phyloP scores from a whole-genome alignment of 2,329 filamentous ascomycete genomes.

The Penicillium occitanis region DNA sequence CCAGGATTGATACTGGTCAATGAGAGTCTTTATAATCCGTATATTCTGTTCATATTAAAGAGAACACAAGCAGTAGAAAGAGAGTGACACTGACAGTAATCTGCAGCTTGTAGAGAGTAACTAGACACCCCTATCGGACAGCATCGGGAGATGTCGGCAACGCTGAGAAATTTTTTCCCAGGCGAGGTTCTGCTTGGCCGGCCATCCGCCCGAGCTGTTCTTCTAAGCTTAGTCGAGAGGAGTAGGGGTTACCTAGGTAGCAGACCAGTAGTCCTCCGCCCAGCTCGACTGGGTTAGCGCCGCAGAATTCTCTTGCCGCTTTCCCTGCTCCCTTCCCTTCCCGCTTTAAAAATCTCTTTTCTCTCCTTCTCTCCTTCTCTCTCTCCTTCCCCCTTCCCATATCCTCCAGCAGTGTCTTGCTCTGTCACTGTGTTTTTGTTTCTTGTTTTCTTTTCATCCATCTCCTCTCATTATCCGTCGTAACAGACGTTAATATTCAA shows the following conservation, averaged over 20 bases:
- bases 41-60: neutral
- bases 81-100: neutral
- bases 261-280: neutral
- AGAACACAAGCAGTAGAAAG: neutral
- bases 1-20: neutral
- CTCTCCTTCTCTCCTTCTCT: slow-evolving; percentile 41
- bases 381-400: slow-evolving; percentile 39
- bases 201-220: slow-evolving; percentile 12
- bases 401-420: slow-evolving; percentile 27
- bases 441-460: slow-evolving; percentile 37
- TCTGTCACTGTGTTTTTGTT: slow-evolving; percentile 19
- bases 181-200: slow-evolving; percentile 1
- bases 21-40: neutral
- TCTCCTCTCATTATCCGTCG: slow-evolving; percentile 39
- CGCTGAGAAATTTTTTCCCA: slow-evolving; percentile 17
- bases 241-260: slow-evolving; percentile 9
- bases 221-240: slow-evolving; percentile 6
- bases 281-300: slow-evolving; percentile 14
- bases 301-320: slow-evolving; percentile 15
- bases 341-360: slow-evolving; percentile 38
- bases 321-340: slow-evolving; percentile 33
- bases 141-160: slow-evolving; percentile 43
- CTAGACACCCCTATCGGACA: slow-evolving; percentile 15
- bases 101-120: neutral
- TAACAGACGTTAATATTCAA: slow-evolving; percentile 40